Percentiles rank a stretch among this genome's conserved stretches.
Evolutionary conservation across 2,329 filamentous ascomycete species (phyloP).

Genomic region (Aureobasidium mangrovei): DNA sequence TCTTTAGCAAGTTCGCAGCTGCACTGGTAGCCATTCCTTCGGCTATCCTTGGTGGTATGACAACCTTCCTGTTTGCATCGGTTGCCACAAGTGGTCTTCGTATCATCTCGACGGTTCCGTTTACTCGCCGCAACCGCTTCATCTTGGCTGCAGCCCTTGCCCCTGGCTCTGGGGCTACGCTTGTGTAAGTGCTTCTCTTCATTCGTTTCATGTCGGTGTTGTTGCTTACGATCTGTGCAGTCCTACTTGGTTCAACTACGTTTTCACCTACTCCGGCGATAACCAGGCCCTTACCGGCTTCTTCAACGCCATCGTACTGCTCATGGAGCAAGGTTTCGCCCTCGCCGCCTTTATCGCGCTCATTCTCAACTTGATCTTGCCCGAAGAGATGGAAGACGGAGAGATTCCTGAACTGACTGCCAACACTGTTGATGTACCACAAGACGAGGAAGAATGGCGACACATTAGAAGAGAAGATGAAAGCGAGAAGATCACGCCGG

Average conservation of each 20-base stretch:
- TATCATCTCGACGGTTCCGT: conserved; percentile 62
- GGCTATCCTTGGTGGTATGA: conserved; percentile 42
- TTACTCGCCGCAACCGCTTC: conserved; percentile 73
- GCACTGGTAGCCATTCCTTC: conserved; percentile 65
- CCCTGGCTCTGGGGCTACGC: conserved; percentile 53
- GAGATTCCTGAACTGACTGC: conserved; percentile 33
- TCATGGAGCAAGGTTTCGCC: conserved; percentile 55
- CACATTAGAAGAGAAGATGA: conserved; percentile 8
- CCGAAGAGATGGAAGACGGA: conserved; percentile 64
- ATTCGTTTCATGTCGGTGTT: not conserved
- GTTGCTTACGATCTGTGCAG: not conserved
- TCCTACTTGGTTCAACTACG: conserved; percentile 57
- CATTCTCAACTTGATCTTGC: conserved; percentile 62
- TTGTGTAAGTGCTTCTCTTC: conserved; percentile 30
- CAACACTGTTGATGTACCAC: conserved; percentile 30
- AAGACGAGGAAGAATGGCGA: conserved; percentile 35
- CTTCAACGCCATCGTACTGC: conserved; percentile 53
- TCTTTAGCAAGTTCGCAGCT: conserved; percentile 77
- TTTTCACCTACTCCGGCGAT: conserved; percentile 63
- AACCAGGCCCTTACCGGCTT: conserved; percentile 64
- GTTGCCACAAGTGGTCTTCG: conserved; percentile 70
- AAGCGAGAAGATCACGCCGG: conserved; percentile 5
- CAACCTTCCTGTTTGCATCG: conserved; percentile 70
- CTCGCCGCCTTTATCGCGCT: conserved; percentile 66
- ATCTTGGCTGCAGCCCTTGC: conserved; percentile 68